Conservation (phyloP, 2,329 filamentous ascomycete genomes). For the Didymella sp. region DNA sequence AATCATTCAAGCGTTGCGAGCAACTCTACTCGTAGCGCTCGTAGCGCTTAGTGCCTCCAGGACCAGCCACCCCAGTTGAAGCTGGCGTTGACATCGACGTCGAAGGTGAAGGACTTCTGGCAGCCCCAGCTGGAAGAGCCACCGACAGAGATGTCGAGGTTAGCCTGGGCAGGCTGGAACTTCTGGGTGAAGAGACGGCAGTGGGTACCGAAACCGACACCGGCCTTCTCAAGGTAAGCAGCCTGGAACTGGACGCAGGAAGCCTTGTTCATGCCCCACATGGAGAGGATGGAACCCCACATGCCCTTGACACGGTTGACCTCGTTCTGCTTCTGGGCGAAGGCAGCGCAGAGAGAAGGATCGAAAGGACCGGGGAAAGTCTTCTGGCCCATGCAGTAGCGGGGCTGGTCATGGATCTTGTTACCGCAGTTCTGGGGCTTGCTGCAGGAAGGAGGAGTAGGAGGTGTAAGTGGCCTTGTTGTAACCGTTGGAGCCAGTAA, state of each 20-base stretch:
- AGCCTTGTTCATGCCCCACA: constrained; percentile 31
- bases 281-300: constrained; percentile 20
- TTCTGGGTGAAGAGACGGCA: constrained; percentile 39
- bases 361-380: constrained; percentile 39
- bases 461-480: constrained; percentile 32
- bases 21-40: neutral
- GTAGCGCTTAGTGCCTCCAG: constrained; percentile 22
- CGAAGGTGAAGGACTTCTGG: constrained; percentile 35
- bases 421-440: constrained; percentile 33
- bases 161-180: constrained; percentile 27
- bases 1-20: neutral
- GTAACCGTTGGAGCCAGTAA: constrained; percentile 45
- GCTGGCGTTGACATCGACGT: constrained; percentile 31
- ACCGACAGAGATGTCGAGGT: constrained; percentile 27
- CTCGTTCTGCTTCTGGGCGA: constrained; percentile 34
- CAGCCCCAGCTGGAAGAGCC: constrained; percentile 26
- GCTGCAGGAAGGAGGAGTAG: constrained; percentile 30
- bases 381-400: constrained; percentile 36
- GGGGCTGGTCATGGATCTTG: constrained; percentile 34
- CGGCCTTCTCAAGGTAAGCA: constrained; percentile 32
- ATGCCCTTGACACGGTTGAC: constrained; percentile 29
- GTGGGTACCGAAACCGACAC: constrained; percentile 34
- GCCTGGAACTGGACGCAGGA: constrained; percentile 37
- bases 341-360: constrained; percentile 34
- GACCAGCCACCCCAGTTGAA: constrained; percentile 30